Percentiles rank a stretch among this genome's conserved stretches.
Evolutionary conservation across 768 basidiomycete genomes (phyloP).

Genomic region (Crassisporium funariophilum): DNA sequence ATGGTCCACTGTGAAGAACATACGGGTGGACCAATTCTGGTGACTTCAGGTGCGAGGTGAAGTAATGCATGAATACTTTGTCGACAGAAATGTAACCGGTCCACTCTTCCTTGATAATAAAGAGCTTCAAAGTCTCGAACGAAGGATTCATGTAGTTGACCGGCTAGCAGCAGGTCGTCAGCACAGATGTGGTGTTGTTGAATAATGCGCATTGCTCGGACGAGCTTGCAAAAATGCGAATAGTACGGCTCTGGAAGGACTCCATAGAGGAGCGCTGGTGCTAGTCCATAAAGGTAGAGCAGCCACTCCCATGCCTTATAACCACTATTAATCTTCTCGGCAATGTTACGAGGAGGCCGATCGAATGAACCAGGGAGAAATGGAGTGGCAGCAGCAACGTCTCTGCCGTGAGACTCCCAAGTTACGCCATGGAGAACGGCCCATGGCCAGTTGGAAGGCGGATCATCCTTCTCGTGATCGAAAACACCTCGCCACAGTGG

Average conservation of each 20-base stretch:
- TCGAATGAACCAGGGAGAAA: slow-evolving; percentile 45
- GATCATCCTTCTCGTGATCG: slow-evolving; percentile 14
- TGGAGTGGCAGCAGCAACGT: slow-evolving; percentile 29
- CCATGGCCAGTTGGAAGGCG: slow-evolving; percentile 26
- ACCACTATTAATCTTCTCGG: slow-evolving; percentile 36
- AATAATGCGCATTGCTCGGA: slow-evolving; percentile 22
- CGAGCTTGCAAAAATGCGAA: slow-evolving; percentile 27
- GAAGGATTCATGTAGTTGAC: slow-evolving; percentile 30
- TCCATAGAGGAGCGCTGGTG: slow-evolving; percentile 26
- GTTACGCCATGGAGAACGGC: slow-evolving; percentile 20
- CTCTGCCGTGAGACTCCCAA: slow-evolving; percentile 36
- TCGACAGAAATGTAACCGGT: slow-evolving; percentile 31
- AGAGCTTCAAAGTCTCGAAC: slow-evolving; percentile 29
- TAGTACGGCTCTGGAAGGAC: slow-evolving; percentile 28
- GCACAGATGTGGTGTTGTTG: slow-evolving; percentile 20
- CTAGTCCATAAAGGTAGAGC: slow-evolving; percentile 30
- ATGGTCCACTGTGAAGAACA: slow-evolving; percentile 24
- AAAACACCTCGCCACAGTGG: slow-evolving; percentile 33
- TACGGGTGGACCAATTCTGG: slow-evolving; percentile 22
- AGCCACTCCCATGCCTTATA: slow-evolving; percentile 33
- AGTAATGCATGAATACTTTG: slow-evolving; percentile 32
- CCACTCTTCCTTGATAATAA: slow-evolving; percentile 28
- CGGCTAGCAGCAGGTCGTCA: slow-evolving; percentile 18
- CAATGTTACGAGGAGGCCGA: slow-evolving; percentile 38
- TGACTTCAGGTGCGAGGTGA: slow-evolving; percentile 30